A percentile compares a stretch with the other conserved stretches of the same genome.
Conservation (phyloP, 169 alveolate genomes). For the Cryptosporidium meleagridis region DNA sequence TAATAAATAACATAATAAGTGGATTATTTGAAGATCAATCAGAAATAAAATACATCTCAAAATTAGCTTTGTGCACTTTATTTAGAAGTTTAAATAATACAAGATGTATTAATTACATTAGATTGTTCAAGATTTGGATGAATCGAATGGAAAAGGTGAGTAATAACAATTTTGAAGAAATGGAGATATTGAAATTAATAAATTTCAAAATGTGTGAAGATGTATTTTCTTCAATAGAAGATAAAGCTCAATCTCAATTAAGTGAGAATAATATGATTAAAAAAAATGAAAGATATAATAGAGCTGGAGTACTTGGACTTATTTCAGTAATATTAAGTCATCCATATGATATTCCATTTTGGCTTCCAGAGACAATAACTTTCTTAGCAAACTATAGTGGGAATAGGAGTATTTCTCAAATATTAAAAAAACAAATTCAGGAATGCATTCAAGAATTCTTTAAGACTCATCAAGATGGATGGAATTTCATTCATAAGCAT, state of each 20-base stretch:
- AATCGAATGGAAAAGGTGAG: background rate
- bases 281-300: background rate
- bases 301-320: slow-evolving; percentile 38
- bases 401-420: slow-evolving; percentile 43
- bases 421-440: slow-evolving; percentile 81
- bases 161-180: background rate
- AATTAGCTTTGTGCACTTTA: slow-evolving; percentile 38
- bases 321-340: slow-evolving; percentile 56
- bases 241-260: background rate
- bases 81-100: slow-evolving; percentile 19
- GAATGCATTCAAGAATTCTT: slow-evolving; percentile 83
- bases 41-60: slow-evolving; percentile 26
- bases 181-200: too few species aligned
- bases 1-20: slow-evolving; percentile 15
- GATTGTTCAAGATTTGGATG: slow-evolving; percentile 28
- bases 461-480: slow-evolving; percentile 84
- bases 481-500: slow-evolving; percentile 80
- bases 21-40: slow-evolving; percentile 62
- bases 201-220: background rate
- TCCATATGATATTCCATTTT: slow-evolving; percentile 82
- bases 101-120: slow-evolving; percentile 4
- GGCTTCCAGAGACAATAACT: slow-evolving; percentile 84
- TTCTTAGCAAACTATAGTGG: slow-evolving; percentile 79
- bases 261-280: background rate
- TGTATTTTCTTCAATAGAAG: background rate